Percentiles rank a stretch among this genome's conserved stretches.
phyloP scores from a whole-genome alignment of 768 basidiomycete genomes.

The Royoungia palumana region DNA sequence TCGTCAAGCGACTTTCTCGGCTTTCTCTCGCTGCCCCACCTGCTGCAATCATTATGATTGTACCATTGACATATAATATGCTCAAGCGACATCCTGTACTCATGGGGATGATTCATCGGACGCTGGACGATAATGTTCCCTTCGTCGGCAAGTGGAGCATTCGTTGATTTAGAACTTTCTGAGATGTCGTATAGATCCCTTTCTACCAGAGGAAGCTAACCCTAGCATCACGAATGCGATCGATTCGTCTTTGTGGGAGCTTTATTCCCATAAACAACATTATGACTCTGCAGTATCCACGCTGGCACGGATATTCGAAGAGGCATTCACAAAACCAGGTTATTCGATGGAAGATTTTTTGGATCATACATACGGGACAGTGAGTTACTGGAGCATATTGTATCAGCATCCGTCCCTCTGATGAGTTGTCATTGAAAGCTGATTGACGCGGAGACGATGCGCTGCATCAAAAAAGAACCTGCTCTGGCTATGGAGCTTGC shows the following conservation, averaged over 20 bases:
- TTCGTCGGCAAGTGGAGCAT: conserved; percentile 32
- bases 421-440: conserved; percentile 40
- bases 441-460: conserved; percentile 77
- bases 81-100: conserved; percentile 88
- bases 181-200: conserved; percentile 55
- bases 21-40: conserved; percentile 85
- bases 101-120: conserved; percentile 90
- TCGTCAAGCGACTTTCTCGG: conserved; percentile 86
- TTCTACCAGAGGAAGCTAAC: conserved; percentile 59
- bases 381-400: conserved; percentile 33
- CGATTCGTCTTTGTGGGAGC: conserved; percentile 91
- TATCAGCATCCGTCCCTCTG: background rate
- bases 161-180: background rate
- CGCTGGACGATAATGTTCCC: conserved; percentile 33
- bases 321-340: conserved; percentile 90
- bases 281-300: conserved; percentile 89
- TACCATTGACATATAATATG: conserved; percentile 93
- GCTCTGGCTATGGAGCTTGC: conserved; percentile 47
- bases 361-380: conserved; percentile 88
- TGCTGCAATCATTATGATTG: conserved; percentile 82
- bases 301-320: conserved; percentile 78
- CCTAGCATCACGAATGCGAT: conserved; percentile 78
- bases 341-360: conserved; percentile 95
- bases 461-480: conserved; percentile 79
- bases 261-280: conserved; percentile 72